Conservation (phyloP, 2,329 filamentous ascomycete genomes). For the Truncatella angustata region DNA sequence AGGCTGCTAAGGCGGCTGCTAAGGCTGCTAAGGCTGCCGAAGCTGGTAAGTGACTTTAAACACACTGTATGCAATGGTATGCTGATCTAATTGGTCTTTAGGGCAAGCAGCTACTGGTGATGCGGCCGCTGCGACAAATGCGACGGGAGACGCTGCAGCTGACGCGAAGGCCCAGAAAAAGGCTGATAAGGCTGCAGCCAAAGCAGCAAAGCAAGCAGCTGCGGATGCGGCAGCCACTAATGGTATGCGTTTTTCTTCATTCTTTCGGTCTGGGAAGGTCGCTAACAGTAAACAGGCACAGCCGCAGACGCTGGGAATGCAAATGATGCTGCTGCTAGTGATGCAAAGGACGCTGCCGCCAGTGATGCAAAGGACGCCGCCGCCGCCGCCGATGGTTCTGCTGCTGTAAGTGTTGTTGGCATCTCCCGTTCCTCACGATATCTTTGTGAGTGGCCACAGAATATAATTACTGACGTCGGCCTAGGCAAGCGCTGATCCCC, state of each 20-base stretch:
- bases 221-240: background rate
- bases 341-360: background rate
- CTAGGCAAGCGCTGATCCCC: background rate
- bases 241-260: background rate
- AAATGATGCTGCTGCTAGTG: background rate
- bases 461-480: background rate
- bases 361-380: background rate
- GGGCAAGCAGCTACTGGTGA: background rate
- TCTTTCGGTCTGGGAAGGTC: background rate
- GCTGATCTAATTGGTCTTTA: background rate
- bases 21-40: background rate
- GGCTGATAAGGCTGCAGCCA: background rate
- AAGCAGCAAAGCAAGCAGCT: background rate
- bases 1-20: slow-evolving; percentile 2
- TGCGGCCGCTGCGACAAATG: background rate
- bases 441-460: background rate
- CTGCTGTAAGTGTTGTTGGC: background rate
- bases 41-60: background rate
- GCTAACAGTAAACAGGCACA: background rate
- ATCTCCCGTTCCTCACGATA: background rate
- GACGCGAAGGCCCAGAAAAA: background rate
- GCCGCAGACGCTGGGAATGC: background rate
- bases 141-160: background rate
- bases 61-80: background rate
- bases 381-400: background rate